Conservation (phyloP, 495 filamentous ascomycete species). For the Immersiella caudata region DNA sequence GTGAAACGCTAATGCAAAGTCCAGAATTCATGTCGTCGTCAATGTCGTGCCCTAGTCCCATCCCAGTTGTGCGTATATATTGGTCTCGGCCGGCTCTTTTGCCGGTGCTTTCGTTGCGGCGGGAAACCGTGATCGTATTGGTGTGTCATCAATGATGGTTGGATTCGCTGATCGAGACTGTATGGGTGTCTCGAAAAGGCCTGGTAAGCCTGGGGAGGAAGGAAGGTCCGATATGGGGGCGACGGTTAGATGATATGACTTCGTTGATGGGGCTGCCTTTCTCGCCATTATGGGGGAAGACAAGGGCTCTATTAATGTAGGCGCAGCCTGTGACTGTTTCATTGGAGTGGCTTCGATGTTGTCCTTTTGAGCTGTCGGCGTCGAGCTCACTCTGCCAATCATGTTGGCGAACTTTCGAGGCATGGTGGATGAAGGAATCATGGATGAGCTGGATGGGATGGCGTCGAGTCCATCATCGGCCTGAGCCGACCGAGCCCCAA, state of each 20-base stretch:
- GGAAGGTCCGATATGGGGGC: constrained; percentile 40
- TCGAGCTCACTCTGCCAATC: constrained; percentile 12
- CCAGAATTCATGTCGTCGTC: constrained; percentile 20
- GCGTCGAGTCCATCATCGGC: constrained; percentile 17
- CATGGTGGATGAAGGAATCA: constrained; percentile 42
- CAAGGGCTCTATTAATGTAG: constrained; percentile 23
- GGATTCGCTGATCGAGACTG: constrained; percentile 29
- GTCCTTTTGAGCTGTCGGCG: constrained; percentile 1
- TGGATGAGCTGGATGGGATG: constrained; percentile 34
- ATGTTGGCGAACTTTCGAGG: constrained; percentile 40
- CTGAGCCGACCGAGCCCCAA: constrained; percentile 21
- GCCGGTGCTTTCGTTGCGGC: constrained; percentile 16
- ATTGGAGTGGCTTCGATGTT: constrained; percentile 39
- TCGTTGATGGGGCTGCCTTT: constrained; percentile 56
- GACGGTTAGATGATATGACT: background rate
- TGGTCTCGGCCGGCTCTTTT: constrained; percentile 39
- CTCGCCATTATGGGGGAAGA: constrained; percentile 50
- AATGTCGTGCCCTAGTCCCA: constrained; percentile 67
- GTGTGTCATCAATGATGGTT: constrained; percentile 48
- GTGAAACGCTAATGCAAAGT: constrained; percentile 4
- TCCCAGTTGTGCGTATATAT: constrained; percentile 71
- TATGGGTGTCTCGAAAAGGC: constrained; percentile 44
- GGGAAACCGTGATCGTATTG: constrained; percentile 39
- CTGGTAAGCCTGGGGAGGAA: constrained; percentile 40
- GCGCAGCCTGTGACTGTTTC: constrained; percentile 13